Conservation (phyloP, 2,329 filamentous ascomycete species). For the Zymoseptoria crescenta region DNA sequence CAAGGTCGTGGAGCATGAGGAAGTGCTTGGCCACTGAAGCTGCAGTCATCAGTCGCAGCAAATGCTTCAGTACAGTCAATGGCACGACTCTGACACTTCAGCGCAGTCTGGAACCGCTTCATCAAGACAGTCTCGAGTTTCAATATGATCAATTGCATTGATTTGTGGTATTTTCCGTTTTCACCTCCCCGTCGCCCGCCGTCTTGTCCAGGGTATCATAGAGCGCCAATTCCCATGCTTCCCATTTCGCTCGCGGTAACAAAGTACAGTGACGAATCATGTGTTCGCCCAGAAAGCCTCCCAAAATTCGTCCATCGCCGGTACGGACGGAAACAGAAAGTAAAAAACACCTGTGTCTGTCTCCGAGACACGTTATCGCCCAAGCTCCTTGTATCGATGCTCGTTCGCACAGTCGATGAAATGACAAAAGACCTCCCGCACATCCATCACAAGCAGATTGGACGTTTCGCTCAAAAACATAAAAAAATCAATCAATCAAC, state of each 20-base stretch:
- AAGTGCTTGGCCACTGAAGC: too few relatives aligned
- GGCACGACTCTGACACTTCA: too few relatives aligned
- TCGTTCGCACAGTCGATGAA: background rate
- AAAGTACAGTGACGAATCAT: background rate
- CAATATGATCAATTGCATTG: background rate
- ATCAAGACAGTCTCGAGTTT: background rate
- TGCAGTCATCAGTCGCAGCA: too few relatives aligned
- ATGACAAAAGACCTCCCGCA: background rate
- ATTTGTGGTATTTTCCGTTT: background rate
- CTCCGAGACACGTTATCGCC: background rate
- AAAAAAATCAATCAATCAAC: background rate
- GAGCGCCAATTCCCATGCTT: slow-evolving; percentile 20
- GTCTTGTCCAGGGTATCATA: slow-evolving; percentile 19
- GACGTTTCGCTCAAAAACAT: background rate
- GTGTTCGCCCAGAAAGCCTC: slow-evolving; percentile 14
- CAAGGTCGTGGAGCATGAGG: too few relatives aligned
- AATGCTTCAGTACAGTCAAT: too few relatives aligned
- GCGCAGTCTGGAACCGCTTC: background rate
- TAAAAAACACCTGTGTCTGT: background rate
- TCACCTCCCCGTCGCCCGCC: background rate
- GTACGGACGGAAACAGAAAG: background rate
- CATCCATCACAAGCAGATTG: background rate
- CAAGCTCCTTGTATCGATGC: background rate
- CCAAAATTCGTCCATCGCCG: background rate
- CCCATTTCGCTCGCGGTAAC: background rate